Percentiles rank a stretch among this genome's conserved stretches.
Evolutionary conservation across 1,284 basidiomycete species (phyloP).

Genomic region (Hemileia vastatrix): DNA sequence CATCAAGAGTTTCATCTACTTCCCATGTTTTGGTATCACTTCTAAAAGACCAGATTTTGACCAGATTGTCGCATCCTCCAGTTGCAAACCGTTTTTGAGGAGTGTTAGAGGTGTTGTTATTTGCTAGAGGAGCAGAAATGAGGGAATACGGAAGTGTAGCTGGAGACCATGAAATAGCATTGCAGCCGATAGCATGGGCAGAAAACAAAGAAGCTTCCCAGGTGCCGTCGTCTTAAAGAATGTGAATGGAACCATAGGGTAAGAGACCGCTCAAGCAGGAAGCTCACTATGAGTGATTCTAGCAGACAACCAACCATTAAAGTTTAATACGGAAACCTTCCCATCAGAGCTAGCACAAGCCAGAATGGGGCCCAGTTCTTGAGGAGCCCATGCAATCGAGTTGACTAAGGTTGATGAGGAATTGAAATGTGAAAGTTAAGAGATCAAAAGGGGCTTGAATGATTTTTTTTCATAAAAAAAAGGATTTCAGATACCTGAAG

Average conservation of each 20-base stretch:
- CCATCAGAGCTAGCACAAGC: constrained; percentile 98
- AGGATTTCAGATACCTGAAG: constrained; percentile 59
- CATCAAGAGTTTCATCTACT: constrained; percentile 71
- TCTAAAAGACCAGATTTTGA: constrained; percentile 82
- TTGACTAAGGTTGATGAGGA: constrained; percentile 57
- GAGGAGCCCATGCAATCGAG: constrained; percentile 95
- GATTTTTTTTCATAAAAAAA: not conserved
- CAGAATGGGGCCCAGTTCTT: constrained; percentile 90
- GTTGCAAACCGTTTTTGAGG: constrained; percentile 72
- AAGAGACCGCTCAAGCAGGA: not conserved
- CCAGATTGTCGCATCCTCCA: constrained; percentile 90
- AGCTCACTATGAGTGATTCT: not conserved
- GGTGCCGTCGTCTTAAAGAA: constrained; percentile 72
- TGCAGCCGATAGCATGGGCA: constrained; percentile 91
- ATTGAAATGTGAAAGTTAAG: not conserved
- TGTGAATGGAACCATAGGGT: not conserved
- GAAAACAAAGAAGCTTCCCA: constrained; percentile 93
- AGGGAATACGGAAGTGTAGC: constrained; percentile 77
- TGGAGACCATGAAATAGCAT: constrained; percentile 95
- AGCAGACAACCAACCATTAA: constrained; percentile 66
- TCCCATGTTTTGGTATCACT: constrained; percentile 58
- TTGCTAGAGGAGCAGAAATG: constrained; percentile 50
- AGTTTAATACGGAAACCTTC: constrained; percentile 89
- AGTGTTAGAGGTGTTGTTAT: constrained; percentile 39
- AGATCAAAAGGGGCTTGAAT: not conserved